Base-by-base conservation (phyloP, 495 filamentous ascomycete genomes). In the Talaromyces stipitatus region DNA sequence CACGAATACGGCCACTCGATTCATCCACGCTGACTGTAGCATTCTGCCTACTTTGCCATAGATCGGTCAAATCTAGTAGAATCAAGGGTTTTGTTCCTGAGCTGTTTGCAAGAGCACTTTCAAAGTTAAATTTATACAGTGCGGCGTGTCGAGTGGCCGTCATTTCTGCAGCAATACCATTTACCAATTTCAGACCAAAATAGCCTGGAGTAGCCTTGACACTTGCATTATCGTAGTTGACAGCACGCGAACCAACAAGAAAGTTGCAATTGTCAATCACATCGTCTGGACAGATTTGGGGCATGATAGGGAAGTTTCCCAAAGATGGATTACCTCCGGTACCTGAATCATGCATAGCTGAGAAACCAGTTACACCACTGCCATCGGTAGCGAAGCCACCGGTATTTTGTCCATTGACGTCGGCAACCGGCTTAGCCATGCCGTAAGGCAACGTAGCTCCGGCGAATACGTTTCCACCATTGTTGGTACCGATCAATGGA, bases 381-480 rank as follows among this genome's bases (percentile, higher is more conserved):
- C 79, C 81, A 53, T 89, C 86, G 1, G 86, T 77, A 2, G 85
- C 81, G 64, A 89, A 90, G 2, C 87, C 87, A 29, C 85, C 85
- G 54, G 87, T 86, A 57, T 86, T 87, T 48, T 80, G 77, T 46
- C 78, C 81, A 53, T 79, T 79, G 28, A 83, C 85, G 62, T 90
- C 87, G 23, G 87, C 82, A 14, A 87, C 85, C 20, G 87, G 84
- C 66, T 91, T 90, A 24, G 85, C 85, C 72, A 90, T 84, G 65
- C 77, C 85, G 60, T 85, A 90, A 0, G 86, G 86, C 12, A 89
- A 66, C n/a, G 85, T 86, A 11, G 87, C 87, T 10, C 87, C 87
- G 2, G 86, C 70, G 57, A 90, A 90, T 38, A 90, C 85, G 74
- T 89, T 72, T 56, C 85, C 84, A 26, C 81, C 80, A 59, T 77